Percentiles rank a stretch among this genome's conserved stretches.
Conservation (phyloP, 1,284 basidiomycete genomes). For the Papiliotrema terrestris region DNA sequence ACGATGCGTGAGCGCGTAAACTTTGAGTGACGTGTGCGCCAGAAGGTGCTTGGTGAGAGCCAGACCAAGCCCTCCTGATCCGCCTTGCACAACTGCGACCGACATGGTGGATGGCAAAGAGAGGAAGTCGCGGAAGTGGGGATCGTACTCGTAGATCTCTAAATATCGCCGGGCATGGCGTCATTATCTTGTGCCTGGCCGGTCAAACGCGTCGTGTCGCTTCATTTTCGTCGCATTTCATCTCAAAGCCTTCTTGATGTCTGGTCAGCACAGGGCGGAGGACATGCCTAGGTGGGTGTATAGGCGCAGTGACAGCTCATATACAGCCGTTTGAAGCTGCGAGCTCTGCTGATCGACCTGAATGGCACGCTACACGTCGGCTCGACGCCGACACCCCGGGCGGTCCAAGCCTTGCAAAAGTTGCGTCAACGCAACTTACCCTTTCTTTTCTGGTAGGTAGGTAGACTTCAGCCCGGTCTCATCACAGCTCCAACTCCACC, state of each 20-base stretch:
- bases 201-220: no score
- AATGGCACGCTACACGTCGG: conserved; percentile 66
- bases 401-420: conserved; percentile 55
- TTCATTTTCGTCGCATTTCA: no score
- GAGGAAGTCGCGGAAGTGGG: neutral
- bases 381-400: conserved; percentile 53
- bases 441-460: conserved; percentile 62
- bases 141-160: neutral
- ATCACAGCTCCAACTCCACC: conserved; percentile 48
- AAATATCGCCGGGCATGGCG: neutral
- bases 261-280: no score
- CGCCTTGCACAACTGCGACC: conserved; percentile 39
- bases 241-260: no score
- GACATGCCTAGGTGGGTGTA: no score
- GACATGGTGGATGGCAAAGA: conserved; percentile 24
- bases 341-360: conserved; percentile 62
- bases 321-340: conserved; percentile 18
- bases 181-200: neutral
- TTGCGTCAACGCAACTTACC: conserved; percentile 55
- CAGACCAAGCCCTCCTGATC: conserved; percentile 29
- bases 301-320: neutral
- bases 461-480: conserved; percentile 7
- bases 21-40: conserved; percentile 43
- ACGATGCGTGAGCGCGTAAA: conserved; percentile 51
- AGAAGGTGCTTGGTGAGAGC: conserved; percentile 41